Conservation (phyloP, 2,329 filamentous ascomycete genomes). For the Neoarthrinium moseri region DNA sequence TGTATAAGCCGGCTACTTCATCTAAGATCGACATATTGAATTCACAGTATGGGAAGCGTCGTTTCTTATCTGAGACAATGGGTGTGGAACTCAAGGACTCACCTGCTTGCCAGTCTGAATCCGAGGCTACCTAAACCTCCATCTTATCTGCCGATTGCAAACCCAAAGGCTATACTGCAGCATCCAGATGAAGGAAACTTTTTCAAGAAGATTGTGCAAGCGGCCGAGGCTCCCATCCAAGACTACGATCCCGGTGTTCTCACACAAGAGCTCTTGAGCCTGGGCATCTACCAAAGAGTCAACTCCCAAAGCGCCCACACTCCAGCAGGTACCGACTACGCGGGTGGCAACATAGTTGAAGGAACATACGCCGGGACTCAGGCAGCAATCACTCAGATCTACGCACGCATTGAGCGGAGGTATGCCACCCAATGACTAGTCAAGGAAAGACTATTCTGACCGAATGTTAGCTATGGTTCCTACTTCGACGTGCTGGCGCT, state of each 20-base stretch:
- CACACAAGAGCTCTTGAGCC: constrained; percentile 27
- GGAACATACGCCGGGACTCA: constrained; percentile 33
- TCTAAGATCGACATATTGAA: no score
- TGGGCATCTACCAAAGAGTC: constrained; percentile 22
- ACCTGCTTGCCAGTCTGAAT: not conserved
- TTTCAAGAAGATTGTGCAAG: constrained; percentile 5
- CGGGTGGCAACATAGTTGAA: constrained; percentile 26
- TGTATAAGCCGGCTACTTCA: no score
- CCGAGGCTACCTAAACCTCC: constrained; percentile 5
- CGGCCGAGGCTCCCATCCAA: constrained; percentile 24
- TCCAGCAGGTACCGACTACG: constrained; percentile 16
- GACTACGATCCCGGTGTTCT: constrained; percentile 34
- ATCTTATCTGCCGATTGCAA: not conserved
- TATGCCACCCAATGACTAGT: no score
- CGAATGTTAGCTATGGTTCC: constrained; percentile 27
- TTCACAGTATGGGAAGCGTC: not conserved
- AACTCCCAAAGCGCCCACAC: not conserved
- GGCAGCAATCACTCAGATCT: constrained; percentile 32
- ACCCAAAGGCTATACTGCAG: constrained; percentile 2
- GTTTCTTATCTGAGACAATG: not conserved
- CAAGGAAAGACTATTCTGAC: no score
- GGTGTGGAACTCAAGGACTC: not conserved
- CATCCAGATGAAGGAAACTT: constrained; percentile 7
- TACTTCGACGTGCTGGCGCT: constrained; percentile 32
- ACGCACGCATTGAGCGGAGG: constrained; percentile 32